Conservation (phyloP, 1,284 basidiomycete genomes). For the Austropuccinia psidii region DNA sequence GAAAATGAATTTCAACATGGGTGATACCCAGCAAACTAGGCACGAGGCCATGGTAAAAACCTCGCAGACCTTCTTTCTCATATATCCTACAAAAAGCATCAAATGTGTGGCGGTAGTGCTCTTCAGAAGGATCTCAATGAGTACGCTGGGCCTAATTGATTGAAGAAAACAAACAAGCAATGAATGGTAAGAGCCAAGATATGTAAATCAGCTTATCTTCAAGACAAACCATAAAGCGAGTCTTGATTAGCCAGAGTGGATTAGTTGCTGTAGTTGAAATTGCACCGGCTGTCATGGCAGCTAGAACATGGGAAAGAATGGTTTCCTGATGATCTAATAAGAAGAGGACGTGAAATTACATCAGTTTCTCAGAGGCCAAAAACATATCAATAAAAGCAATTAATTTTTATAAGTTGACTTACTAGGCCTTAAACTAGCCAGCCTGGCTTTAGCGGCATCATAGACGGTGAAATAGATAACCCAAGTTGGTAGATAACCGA, state of each 20-base stretch:
- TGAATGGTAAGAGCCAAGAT: too few species aligned
- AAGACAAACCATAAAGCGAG: conserved; percentile 79
- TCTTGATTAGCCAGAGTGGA: conserved; percentile 95
- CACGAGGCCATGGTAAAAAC: conserved; percentile 83
- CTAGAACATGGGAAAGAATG: conserved; percentile 64
- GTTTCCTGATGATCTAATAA: conserved; percentile 37
- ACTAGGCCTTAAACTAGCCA: conserved; percentile 55
- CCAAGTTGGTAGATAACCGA: conserved; percentile 93
- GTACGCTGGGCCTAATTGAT: conserved; percentile 48
- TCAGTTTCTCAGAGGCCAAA: background rate
- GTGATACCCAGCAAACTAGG: conserved; percentile 80
- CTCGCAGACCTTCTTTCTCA: conserved; percentile 67
- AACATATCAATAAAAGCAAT: too few species aligned
- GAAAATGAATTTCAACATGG: conserved; percentile 91
- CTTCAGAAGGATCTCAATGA: conserved; percentile 64
- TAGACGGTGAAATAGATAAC: conserved; percentile 98
- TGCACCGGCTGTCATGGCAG: conserved; percentile 86
- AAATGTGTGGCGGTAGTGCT: conserved; percentile 72
- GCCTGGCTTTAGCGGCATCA: conserved; percentile 75
- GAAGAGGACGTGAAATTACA: background rate
- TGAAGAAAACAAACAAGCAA: too few species aligned
- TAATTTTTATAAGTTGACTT: too few species aligned
- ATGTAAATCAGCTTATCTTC: too few species aligned
- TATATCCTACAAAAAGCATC: conserved; percentile 82
- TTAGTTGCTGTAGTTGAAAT: conserved; percentile 83